Percentiles rank a stretch among this genome's conserved stretches.
Conservation (phyloP, 2,329 filamentous ascomycete genomes). For the Pseudodiploospora longispora region DNA sequence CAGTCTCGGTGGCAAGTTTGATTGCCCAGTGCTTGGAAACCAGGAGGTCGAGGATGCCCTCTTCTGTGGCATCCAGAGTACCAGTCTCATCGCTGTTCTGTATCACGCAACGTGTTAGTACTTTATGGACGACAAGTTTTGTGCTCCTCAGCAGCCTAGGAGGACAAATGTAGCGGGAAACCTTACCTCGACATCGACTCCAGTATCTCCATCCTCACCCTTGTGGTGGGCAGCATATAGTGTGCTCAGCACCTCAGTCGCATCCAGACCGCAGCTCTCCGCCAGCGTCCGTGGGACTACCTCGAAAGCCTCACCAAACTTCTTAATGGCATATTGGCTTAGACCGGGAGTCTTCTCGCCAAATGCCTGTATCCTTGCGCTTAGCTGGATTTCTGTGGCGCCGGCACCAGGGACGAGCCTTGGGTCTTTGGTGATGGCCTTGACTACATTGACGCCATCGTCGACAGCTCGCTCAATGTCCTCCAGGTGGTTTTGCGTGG, state of each 20-base stretch:
- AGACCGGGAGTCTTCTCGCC: conserved; percentile 90
- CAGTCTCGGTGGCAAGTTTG: conserved; percentile 90
- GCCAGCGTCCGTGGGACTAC: conserved; percentile 90
- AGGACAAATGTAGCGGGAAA: too few species aligned
- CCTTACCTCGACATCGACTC: conserved; percentile 79
- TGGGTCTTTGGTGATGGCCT: conserved; percentile 91
- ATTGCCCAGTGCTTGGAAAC: conserved; percentile 95
- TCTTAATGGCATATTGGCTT: conserved; percentile 93
- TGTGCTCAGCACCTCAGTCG: conserved; percentile 89
- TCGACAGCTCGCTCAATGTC: conserved; percentile 96
- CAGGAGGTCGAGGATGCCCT: conserved; percentile 87
- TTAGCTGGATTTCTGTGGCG: conserved; percentile 87
- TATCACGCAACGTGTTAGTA: background rate
- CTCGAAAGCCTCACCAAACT: conserved; percentile 96
- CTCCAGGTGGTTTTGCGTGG: conserved; percentile 96
- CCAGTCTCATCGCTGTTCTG: conserved; percentile 72
- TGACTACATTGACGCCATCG: conserved; percentile 96
- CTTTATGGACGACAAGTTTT: too few species aligned
- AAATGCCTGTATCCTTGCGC: conserved; percentile 82
- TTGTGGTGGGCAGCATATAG: conserved; percentile 91
- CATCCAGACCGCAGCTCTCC: conserved; percentile 90
- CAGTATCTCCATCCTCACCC: conserved; percentile 79
- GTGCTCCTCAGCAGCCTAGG: too few species aligned
- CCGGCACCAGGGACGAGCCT: conserved; percentile 89
- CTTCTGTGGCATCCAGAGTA: conserved; percentile 74